Base-by-base conservation (phyloP, 768 basidiomycete genomes). In the Myochromella boudieri region DNA sequence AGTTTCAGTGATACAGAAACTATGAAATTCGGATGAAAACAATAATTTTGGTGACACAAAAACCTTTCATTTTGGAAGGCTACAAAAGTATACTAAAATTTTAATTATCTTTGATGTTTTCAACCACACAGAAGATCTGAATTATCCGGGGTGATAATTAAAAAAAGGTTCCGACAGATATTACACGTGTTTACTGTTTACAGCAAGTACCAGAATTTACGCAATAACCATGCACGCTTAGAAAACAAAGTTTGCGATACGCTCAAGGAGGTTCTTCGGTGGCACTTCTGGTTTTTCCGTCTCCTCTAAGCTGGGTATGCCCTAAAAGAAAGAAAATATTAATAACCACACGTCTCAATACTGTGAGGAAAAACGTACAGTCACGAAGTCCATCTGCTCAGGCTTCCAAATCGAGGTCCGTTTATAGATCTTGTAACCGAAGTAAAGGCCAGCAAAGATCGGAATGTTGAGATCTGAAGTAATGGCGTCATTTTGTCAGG, bases 371-470 rank as follows among this genome's bases (percentile, higher is more conserved):
- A 24, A 44, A 62, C 78, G 43, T 47, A 81, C 83, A 27, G 85
- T 84, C 48, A 80, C 76, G 49, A 87, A 84, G 61, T 88, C 87
- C 78, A 87, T 84, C 54, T 88, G 80, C 18, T 70, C 46, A 2
- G 79, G 70, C 48, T 71, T 76, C 83, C 83, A 84, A 33, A 75
- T 54, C 40, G 56, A 64, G 14, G 74, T 75, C 17, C 63, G 59
- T 54, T 72, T 74, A 7, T 48, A 11, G 17, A 70, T 36, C 58
- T 77, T 77, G 55, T 70, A 77, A 5, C 73, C 68, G 33, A 75
- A 47, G 56, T 74, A 78, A n/a, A 77, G 49, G 3, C 53, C 54
- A 4, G 65, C 41, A 50, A 77, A 77, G 15, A 78, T 68, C 2
- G 72, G 75, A 28, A 78, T 75, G 52, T 75, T 77, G 52, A 78